These are phyloP conservation scores for Holtermanniella nyarrowii DNA, from an alignment of 768 basidiomycete genomes.

Conservation along the genomic window DNA sequence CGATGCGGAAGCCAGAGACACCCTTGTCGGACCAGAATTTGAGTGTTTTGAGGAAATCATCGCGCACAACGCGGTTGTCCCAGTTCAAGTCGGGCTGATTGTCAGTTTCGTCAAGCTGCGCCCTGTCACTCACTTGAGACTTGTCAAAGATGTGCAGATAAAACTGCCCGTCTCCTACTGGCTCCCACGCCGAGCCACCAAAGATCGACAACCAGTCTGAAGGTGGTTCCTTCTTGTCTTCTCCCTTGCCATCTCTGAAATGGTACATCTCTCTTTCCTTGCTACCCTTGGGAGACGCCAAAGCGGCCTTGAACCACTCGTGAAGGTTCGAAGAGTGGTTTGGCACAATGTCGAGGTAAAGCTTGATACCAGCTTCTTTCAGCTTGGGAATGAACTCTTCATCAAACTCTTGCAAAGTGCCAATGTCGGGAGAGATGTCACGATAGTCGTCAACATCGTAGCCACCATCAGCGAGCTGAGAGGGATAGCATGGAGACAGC, in stretches of 20 bases:
- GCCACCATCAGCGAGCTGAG: slow-evolving; percentile 30
- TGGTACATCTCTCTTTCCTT: slow-evolving; percentile 18
- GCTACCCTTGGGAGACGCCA: slow-evolving; percentile 21
- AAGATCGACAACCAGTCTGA: slow-evolving; percentile 26
- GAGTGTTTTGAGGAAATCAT: slow-evolving; percentile 26
- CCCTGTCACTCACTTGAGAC: slow-evolving; percentile 5
- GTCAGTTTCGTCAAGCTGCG: not conserved
- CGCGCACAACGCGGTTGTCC: slow-evolving; percentile 23
- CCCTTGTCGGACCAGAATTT: slow-evolving; percentile 30
- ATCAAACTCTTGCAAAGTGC: slow-evolving; percentile 29
- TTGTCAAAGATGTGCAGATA: slow-evolving; percentile 29
- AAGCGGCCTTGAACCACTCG: slow-evolving; percentile 30
- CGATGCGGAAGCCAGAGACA: slow-evolving; percentile 28
- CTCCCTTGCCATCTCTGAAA: slow-evolving; percentile 30
- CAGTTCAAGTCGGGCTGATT: slow-evolving; percentile 31
- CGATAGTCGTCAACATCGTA: slow-evolving; percentile 34
- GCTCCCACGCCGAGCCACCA: slow-evolving; percentile 27
- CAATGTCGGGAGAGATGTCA: slow-evolving; percentile 28
- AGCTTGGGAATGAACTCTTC: slow-evolving; percentile 20
- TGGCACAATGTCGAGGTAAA: slow-evolving; percentile 33
- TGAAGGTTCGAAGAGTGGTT: slow-evolving; percentile 32
- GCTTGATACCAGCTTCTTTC: slow-evolving; percentile 21
- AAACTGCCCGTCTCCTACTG: slow-evolving; percentile 22
- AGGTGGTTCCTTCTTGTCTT: slow-evolving; percentile 20
- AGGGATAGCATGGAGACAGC: slow-evolving; percentile 31